Evolutionary conservation across 2,329 filamentous ascomycete genomes (phyloP).

Genomic region (Arthrobotrys sinensis): DNA sequence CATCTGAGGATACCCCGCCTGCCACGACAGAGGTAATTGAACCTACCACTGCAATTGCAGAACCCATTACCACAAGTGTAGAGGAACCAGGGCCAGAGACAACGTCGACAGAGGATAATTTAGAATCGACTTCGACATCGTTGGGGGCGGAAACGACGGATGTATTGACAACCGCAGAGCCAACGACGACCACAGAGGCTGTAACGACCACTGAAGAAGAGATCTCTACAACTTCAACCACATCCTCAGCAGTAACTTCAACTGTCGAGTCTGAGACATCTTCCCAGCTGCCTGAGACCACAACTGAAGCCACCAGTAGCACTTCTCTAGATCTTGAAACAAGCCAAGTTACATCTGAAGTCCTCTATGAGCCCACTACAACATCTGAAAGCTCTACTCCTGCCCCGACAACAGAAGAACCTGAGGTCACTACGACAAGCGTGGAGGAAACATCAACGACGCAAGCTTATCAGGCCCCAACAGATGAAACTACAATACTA

Average conservation of each 20-base stretch:
- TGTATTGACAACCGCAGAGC: background rate
- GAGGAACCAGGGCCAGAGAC: background rate
- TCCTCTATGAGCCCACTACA: background rate
- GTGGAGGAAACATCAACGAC: constrained; percentile 1
- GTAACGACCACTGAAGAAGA: background rate
- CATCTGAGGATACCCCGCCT: background rate
- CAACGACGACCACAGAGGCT: background rate
- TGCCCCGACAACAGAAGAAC: background rate
- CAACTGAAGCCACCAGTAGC: too few species aligned
- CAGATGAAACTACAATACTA: background rate
- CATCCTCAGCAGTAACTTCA: too few species aligned
- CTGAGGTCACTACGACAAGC: background rate
- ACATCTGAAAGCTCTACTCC: constrained; percentile 13
- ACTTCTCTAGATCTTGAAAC: background rate
- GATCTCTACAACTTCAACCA: background rate
- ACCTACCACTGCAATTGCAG: constrained; percentile 13
- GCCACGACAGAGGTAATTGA: constrained; percentile 23
- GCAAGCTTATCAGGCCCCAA: background rate
- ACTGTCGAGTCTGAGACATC: too few species aligned
- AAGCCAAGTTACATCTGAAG: background rate
- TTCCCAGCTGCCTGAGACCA: too few species aligned
- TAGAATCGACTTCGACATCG: constrained; percentile 17
- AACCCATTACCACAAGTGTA: constrained; percentile 31
- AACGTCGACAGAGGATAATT: background rate
- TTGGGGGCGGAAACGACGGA: background rate